Percentiles rank a stretch among this genome's conserved stretches.
Evolutionary conservation across 345 rosid species (phyloP).

Genomic region (Limnanthes douglasii): DNA sequence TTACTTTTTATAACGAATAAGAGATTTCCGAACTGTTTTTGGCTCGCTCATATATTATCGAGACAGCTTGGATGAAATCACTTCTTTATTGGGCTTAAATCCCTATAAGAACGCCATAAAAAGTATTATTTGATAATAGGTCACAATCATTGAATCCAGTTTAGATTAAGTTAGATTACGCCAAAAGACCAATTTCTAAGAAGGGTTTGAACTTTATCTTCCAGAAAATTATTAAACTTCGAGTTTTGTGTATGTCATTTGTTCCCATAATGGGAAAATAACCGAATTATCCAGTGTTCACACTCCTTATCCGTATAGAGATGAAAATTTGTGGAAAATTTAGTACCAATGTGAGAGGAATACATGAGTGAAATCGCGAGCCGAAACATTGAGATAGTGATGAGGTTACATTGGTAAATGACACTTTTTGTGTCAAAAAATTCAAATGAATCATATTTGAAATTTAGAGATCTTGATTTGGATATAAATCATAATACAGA

Average conservation of each 20-base stretch:
- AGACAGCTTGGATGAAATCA: constrained; percentile 10
- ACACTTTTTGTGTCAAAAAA: constrained; percentile 28
- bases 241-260: too few relatives aligned
- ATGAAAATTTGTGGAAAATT: constrained; percentile 11
- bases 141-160: too few relatives aligned
- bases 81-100: constrained; percentile 16
- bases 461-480: constrained; percentile 46
- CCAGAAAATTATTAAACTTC: too few relatives aligned
- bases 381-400: constrained; percentile 20
- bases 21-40: constrained; percentile 11
- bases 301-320: constrained; percentile 17
- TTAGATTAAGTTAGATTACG: too few relatives aligned
- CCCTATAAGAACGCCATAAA: too few relatives aligned
- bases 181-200: too few relatives aligned
- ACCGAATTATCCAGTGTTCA: constrained; percentile 6
- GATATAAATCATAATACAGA: constrained; percentile 3
- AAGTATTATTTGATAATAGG: too few relatives aligned
- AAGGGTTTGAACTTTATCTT: too few relatives aligned
- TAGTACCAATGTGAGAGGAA: constrained; percentile 20
- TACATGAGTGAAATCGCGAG: constrained; percentile 12
- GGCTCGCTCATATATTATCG: constrained; percentile 13
- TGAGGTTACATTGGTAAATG: constrained; percentile 28
- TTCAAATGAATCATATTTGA: constrained; percentile 42
- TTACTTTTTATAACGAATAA: constrained; percentile 9
- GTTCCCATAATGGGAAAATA: constrained; percentile 11